These are phyloP conservation scores for Trichosporon faecale DNA, from an alignment of 1,284 basidiomycete species.

Conservation along the genomic window DNA sequence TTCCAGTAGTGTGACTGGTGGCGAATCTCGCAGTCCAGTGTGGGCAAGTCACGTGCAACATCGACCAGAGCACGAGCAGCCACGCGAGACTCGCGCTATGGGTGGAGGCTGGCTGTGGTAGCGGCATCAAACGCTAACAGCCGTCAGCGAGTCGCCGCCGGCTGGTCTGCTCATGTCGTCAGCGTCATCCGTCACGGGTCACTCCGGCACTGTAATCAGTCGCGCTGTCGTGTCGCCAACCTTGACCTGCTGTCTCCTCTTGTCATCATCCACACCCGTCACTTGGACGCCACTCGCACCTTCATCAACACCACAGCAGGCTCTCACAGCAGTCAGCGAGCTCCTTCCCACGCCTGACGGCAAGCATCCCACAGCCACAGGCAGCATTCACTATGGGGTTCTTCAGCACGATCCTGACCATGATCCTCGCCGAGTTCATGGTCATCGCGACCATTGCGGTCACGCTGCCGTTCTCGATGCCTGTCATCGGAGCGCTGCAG, in stretches of 20 bases:
- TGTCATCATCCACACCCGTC: background rate
- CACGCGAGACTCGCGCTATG: background rate
- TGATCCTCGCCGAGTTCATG: conserved; percentile 42
- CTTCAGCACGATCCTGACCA: conserved; percentile 45
- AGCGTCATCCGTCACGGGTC: background rate
- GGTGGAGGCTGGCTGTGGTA: background rate
- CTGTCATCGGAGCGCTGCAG: conserved; percentile 49
- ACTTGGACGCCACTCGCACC: background rate
- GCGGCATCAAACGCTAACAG: background rate
- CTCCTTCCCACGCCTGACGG: background rate
- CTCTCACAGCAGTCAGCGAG: background rate
- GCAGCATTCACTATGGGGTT: conserved; percentile 12
- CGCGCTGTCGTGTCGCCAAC: background rate
- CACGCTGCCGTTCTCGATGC: conserved; percentile 48
- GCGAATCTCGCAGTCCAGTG: background rate
- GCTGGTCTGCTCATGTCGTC: background rate
- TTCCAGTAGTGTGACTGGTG: background rate
- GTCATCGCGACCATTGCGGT: conserved; percentile 45
- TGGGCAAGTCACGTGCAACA: background rate
- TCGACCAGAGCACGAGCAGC: no score
- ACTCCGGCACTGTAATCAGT: conserved; percentile 1
- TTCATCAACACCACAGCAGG: background rate
- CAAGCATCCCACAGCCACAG: background rate
- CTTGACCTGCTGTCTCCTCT: background rate
- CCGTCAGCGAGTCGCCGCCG: background rate